phyloP scores from a whole-genome alignment of 2,329 filamentous ascomycete genomes.

The Fusarium fujikuroi region DNA sequence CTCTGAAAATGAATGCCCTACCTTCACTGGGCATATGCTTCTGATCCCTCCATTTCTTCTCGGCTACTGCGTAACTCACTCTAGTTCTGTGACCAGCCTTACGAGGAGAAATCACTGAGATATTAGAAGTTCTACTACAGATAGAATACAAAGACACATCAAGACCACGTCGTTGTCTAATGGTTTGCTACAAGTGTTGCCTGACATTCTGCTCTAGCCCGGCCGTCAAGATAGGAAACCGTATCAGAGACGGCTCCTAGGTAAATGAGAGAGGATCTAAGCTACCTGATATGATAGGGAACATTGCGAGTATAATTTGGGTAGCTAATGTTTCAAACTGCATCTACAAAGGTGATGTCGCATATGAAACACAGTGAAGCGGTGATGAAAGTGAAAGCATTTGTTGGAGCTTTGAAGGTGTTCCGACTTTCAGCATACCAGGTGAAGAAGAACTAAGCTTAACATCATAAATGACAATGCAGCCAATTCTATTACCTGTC shows the following conservation, averaged over 20 bases:
- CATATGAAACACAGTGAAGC: rapidly evolving
- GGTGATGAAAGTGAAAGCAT: rapidly evolving
- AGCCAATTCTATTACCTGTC: background rate
- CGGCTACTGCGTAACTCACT: background rate
- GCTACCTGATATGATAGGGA: rapidly evolving
- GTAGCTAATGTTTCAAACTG: rapidly evolving
- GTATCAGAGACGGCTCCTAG: too few relatives aligned
- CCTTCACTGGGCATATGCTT: background rate
- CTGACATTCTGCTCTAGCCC: rapidly evolving
- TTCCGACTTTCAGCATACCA: rapidly evolving
- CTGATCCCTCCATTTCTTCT: background rate
- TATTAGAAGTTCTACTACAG: rapidly evolving
- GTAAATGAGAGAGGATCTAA: background rate
- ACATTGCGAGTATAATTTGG: background rate
- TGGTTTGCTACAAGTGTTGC: too few relatives aligned
- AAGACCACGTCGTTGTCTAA: background rate
- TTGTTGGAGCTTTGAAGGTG: rapidly evolving
- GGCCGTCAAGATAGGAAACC: too few relatives aligned
- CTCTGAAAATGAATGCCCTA: background rate
- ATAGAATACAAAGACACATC: rapidly evolving
- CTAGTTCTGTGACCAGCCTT: rapidly evolving
- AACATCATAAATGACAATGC: rapidly evolving
- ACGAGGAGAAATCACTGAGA: rapidly evolving
- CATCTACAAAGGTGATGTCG: background rate
- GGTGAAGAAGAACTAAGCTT: rapidly evolving